Conservation (phyloP, 1,284 basidiomycete genomes). For the Rhodotorula sp. region DNA sequence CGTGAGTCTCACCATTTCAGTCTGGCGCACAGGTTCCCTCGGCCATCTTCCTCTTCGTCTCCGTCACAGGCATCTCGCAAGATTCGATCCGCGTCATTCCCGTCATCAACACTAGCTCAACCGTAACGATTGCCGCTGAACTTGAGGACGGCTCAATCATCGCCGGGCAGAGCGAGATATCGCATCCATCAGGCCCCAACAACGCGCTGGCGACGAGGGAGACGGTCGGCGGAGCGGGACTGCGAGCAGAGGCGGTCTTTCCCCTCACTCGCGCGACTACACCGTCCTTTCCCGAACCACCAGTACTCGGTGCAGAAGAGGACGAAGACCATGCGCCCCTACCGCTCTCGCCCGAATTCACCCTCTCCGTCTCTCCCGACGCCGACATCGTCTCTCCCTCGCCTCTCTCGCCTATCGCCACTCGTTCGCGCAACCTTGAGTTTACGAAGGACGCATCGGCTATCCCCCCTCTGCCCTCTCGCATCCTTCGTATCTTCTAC, state of each 20-base stretch:
- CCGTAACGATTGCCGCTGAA: constrained; percentile 94
- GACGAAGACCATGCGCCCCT: constrained; percentile 37
- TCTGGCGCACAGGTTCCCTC: constrained; percentile 63
- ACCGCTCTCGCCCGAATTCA: background rate
- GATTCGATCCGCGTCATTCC: constrained; percentile 57
- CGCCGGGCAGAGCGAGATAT: constrained; percentile 95
- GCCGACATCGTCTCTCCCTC: background rate
- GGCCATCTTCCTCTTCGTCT: constrained; percentile 92
- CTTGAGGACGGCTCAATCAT: constrained; percentile 74
- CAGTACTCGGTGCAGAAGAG: constrained; percentile 36
- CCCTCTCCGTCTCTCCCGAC: background rate
- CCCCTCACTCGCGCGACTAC: constrained; percentile 32
- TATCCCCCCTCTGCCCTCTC: constrained; percentile 45
- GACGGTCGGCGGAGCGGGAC: background rate
- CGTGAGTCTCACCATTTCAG: too few relatives aligned
- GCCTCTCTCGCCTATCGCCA: background rate
- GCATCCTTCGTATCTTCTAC: constrained; percentile 70
- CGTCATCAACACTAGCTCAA: constrained; percentile 90
- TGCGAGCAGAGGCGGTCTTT: constrained; percentile 4
- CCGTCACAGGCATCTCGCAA: constrained; percentile 67
- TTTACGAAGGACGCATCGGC: constrained; percentile 61
- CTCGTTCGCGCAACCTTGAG: constrained; percentile 59
- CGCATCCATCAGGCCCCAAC: constrained; percentile 63
- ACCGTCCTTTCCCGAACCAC: constrained; percentile 36
- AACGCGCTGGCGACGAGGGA: constrained; percentile 32